Base-by-base conservation (phyloP, 176 grass and related monocot genomes). In the Bonia amplexicaulis region DNA sequence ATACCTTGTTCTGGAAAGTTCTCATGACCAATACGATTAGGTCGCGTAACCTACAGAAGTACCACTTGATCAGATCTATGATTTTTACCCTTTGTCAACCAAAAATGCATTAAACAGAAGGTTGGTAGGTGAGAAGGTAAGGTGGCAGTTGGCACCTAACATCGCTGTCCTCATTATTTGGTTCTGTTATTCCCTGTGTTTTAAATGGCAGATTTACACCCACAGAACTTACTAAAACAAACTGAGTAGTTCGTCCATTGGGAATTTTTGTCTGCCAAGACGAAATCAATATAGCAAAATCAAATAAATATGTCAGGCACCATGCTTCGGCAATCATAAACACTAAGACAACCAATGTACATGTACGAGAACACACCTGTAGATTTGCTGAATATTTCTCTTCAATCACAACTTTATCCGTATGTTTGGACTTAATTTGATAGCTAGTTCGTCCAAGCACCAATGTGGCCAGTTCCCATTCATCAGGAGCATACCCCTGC, bases 1-100 rank as follows among this genome's bases (percentile, higher is more conserved):
- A 63, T 92, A 98, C 96, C 96, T 92, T 98, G 46, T 67, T 83
- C 89, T 92, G 93, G 63, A 98, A 98, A 85, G 80, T 84, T 95
- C 93, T 95, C 84, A 95, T 85, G 49, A 94, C 91, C 55, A 95
- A 59, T 82, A 98, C 96, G n/a, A 98, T 95, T 55, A 98, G 66
- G 83, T 98, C 96, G 9, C 93, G 93, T 52, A 89, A 89, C 80
- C 96, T 98, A 82, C 76, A 89, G 11, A 74, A 66, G 35, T 35
- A 78, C 5, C 61, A 67, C 42, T 77, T 26, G 59, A 76, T 76
- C 85, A 87, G 70, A 82, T 73, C 0, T 78, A 52, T 47, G 12
- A 40, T 60, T 19, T 84, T 59, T 69, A 78, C 68, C 59, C 3
- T 76, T 64, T 61, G 12, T 23, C 45, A 61, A 71, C 15, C 25